Evolutionary conservation across 352 stramenopile genomes (phyloP).

Genomic region (Phytophthora colocasiae): DNA sequence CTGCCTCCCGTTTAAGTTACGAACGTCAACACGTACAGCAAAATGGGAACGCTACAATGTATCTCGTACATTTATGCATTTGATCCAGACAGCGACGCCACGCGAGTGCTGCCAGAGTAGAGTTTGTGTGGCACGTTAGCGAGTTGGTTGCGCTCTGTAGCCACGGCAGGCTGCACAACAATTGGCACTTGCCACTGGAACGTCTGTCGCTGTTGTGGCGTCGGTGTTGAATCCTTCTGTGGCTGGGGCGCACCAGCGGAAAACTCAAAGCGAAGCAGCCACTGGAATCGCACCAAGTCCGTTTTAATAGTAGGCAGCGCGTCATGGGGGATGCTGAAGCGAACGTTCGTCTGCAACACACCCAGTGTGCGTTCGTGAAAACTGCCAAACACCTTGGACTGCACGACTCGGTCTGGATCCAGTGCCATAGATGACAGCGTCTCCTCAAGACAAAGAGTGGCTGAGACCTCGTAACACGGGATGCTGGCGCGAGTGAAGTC

Average conservation of each 20-base stretch:
- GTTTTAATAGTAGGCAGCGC: conserved; percentile 64
- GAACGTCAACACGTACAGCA: conserved; percentile 23
- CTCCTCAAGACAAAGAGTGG: conserved; percentile 61
- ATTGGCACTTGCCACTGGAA: conserved; percentile 71
- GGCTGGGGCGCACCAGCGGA: conserved; percentile 30
- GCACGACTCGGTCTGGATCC: conserved; percentile 58
- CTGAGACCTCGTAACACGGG: conserved; percentile 56
- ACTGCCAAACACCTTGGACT: conserved; percentile 55
- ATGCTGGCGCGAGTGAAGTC: conserved; percentile 69
- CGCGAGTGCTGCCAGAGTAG: conserved; percentile 52
- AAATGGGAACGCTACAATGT: neutral
- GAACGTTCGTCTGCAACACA: conserved; percentile 62
- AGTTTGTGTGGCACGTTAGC: conserved; percentile 67
- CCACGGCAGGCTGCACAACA: conserved; percentile 44
- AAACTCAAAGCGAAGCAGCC: conserved; percentile 72
- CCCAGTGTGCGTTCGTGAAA: conserved; percentile 57
- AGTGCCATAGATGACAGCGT: conserved; percentile 58
- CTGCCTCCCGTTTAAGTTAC: no score
- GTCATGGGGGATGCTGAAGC: conserved; percentile 64
- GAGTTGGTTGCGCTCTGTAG: conserved; percentile 43
- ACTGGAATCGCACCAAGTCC: conserved; percentile 70
- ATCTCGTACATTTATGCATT: neutral
- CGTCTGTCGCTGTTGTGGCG: conserved; percentile 35
- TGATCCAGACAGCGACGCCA: conserved; percentile 21
- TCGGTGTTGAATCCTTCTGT: neutral